Evolutionary conservation across 2,329 filamentous ascomycete genomes (phyloP).

Genomic region (Pestalotiopsis sp.): DNA sequence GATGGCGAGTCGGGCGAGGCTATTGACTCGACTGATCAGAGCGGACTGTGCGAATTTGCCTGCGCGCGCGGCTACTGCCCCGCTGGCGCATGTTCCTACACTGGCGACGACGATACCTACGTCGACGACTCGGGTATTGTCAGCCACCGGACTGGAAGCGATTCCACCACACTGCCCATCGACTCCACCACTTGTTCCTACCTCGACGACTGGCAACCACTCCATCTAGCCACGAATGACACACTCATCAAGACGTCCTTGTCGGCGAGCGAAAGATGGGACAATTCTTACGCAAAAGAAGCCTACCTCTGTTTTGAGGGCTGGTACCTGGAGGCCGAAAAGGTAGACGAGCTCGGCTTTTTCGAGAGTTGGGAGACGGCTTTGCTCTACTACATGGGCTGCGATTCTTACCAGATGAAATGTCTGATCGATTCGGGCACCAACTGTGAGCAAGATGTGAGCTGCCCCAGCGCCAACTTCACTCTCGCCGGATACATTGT

Average conservation of each 20-base stretch:
- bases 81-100: neutral
- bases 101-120: neutral
- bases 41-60: neutral
- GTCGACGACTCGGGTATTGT: neutral
- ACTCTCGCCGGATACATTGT: neutral
- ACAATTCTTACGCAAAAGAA: neutral
- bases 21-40: neutral
- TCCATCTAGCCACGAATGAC: neutral
- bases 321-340: neutral
- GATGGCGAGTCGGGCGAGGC: neutral
- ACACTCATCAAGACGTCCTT: neutral
- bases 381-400: neutral
- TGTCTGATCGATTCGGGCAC: neutral
- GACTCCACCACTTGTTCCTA: neutral
- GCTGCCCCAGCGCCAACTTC: neutral
- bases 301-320: neutral
- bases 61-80: neutral
- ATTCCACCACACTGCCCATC: neutral
- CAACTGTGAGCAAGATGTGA: neutral
- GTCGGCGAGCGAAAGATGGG: neutral
- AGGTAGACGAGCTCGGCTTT: neutral
- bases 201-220: neutral
- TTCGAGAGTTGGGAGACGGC: neutral
- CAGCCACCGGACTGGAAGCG: neutral
- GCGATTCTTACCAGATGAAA: neutral